A percentile compares a stretch with the other conserved stretches of the same genome.
Conservation (phyloP, 2,329 filamentous ascomycete species). For the Fusarium liriodendri region DNA sequence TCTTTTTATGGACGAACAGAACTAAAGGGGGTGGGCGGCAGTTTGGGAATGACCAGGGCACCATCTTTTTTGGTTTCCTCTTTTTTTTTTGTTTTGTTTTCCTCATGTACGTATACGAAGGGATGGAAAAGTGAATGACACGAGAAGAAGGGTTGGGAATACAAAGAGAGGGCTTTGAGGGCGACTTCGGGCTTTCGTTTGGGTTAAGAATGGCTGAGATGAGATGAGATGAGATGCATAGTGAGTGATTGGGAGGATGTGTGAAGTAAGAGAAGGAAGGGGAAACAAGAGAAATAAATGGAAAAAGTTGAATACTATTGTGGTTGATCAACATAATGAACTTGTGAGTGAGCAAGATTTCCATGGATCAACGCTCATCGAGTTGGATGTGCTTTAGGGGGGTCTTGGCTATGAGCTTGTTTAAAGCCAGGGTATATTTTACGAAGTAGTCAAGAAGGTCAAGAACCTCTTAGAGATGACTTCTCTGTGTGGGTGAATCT, state of each 20-base stretch:
- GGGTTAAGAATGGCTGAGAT: neutral
- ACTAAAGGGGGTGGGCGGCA: slow-evolving; percentile 5
- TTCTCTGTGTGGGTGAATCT: too few relatives aligned
- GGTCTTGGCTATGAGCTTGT: neutral
- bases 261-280: neutral
- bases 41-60: slow-evolving; percentile 4
- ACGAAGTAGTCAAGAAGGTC: neutral
- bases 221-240: neutral
- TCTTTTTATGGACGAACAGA: slow-evolving; percentile 12
- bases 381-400: neutral
- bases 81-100: neutral
- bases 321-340: neutral
- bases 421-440: neutral
- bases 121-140: slow-evolving; percentile 7
- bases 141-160: slow-evolving; percentile 5
- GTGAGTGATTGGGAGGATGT: neutral
- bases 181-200: slow-evolving; percentile 29
- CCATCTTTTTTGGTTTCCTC: neutral
- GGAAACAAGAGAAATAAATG: neutral
- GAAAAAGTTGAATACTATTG: neutral
- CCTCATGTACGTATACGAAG: slow-evolving; percentile 35
- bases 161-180: slow-evolving; percentile 30
- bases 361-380: neutral
- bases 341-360: neutral
- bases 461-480: neutral